phyloP scores from a whole-genome alignment of 2,329 filamentous ascomycete genomes.

The Alternaria sp. region DNA sequence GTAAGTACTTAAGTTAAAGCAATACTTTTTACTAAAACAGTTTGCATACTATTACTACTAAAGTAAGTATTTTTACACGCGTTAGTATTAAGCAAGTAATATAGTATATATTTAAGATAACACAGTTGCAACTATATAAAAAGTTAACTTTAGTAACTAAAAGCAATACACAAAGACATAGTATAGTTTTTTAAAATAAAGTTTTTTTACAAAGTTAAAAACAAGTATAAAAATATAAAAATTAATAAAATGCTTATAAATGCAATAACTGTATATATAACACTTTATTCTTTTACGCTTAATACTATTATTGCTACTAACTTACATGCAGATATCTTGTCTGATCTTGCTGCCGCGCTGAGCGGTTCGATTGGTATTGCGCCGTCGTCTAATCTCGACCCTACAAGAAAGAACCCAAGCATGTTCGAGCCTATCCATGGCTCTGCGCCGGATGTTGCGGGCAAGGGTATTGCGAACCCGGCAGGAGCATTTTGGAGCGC shows the following conservation, averaged over 20 bases:
- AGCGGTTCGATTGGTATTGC: conserved; percentile 74
- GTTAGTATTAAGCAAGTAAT: too few species aligned
- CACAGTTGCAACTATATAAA: too few species aligned
- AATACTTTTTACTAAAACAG: conserved; percentile 55
- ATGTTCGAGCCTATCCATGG: conserved; percentile 72
- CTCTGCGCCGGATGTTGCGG: conserved; percentile 70
- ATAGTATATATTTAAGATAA: too few species aligned
- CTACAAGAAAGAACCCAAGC: conserved; percentile 64
- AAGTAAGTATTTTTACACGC: too few species aligned
- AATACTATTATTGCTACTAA: conserved; percentile 61
- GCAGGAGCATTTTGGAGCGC: conserved; percentile 74
- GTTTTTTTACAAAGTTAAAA: too few species aligned
- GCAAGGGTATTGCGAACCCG: conserved; percentile 69
- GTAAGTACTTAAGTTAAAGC: conserved; percentile 60
- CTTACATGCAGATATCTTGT: conserved; percentile 68
- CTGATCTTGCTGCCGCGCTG: conserved; percentile 71
- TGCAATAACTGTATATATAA: conserved; percentile 61
- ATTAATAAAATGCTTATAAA: too few species aligned
- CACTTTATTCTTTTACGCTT: conserved; percentile 55
- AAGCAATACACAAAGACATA: too few species aligned
- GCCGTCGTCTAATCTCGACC: conserved; percentile 72
- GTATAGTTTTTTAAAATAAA: too few species aligned
- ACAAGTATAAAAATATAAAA: too few species aligned
- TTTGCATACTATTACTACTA: too few species aligned
- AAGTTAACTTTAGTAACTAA: too few species aligned